Conservation (phyloP, 768 basidiomycete species). For the Auricularia sp. region DNA sequence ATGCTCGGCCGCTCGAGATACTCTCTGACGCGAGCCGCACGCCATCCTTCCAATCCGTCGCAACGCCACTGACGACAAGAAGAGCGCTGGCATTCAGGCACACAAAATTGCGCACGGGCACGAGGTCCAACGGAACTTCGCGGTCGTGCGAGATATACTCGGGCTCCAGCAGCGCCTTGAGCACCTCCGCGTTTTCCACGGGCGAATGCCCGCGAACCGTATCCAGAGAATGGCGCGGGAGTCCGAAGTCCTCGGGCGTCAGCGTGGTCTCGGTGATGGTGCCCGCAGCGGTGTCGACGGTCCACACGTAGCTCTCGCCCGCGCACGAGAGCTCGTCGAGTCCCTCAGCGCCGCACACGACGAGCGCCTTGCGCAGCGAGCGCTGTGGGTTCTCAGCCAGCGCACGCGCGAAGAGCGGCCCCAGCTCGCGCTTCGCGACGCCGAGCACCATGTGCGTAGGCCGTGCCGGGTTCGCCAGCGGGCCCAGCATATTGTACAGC, state of each 20-base stretch:
- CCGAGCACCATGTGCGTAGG: slow-evolving; percentile 89
- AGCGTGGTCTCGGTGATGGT: slow-evolving; percentile 52
- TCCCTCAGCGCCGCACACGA: slow-evolving; percentile 87
- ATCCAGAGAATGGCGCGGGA: slow-evolving; percentile 56
- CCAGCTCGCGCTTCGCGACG: slow-evolving; percentile 74
- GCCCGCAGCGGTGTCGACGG: slow-evolving; percentile 50
- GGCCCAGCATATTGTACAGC: slow-evolving; percentile 92
- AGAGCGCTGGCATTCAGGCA: slow-evolving; percentile 85
- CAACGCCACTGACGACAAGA: slow-evolving; percentile 74
- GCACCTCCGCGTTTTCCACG: slow-evolving; percentile 67
- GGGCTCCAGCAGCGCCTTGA: slow-evolving; percentile 52
- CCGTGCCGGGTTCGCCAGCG: slow-evolving; percentile 82
- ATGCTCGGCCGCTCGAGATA: slow-evolving; percentile 28
- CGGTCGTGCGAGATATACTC: slow-evolving; percentile 29
- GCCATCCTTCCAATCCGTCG: slow-evolving; percentile 59
- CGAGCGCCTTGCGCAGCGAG: slow-evolving; percentile 74
- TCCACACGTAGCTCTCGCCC: slow-evolving; percentile 80
- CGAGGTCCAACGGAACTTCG: slow-evolving; percentile 42
- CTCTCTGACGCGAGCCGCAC: slow-evolving; percentile 50
- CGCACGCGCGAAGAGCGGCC: slow-evolving; percentile 68
- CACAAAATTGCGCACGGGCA: slow-evolving; percentile 75
- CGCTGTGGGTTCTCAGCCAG: slow-evolving; percentile 39
- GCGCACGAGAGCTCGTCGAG: slow-evolving; percentile 95
- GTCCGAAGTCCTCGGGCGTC: slow-evolving; percentile 63
- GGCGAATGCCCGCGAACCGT: slow-evolving; percentile 68